Percentiles rank a stretch among this genome's conserved stretches.
phyloP scores from a whole-genome alignment of 768 basidiomycete species.

The Mycena latifolia region DNA sequence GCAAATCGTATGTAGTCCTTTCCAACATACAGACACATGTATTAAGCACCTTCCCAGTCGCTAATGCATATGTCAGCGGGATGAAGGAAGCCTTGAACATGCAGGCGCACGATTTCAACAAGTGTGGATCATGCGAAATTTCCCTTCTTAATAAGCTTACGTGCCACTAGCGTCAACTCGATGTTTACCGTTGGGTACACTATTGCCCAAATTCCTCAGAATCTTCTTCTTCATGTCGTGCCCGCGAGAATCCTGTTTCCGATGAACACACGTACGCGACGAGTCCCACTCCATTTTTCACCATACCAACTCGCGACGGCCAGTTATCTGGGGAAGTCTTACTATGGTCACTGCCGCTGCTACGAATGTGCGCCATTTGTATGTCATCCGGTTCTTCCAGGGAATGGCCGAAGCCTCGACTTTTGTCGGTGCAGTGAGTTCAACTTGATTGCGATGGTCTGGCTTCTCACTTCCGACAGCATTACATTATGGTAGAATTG shows the following conservation, averaged over 20 bases:
- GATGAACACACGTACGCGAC: constrained; percentile 19
- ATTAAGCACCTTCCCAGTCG: constrained; percentile 42
- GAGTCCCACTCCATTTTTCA: neutral
- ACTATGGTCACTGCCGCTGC: constrained; percentile 47
- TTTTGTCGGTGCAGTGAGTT: constrained; percentile 78
- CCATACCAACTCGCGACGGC: constrained; percentile 45
- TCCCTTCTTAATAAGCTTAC: too few relatives aligned
- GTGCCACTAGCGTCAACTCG: constrained; percentile 77
- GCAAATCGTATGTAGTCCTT: constrained; percentile 55
- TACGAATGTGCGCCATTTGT: constrained; percentile 47
- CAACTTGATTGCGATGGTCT: neutral
- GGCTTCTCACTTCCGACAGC: constrained; percentile 1
- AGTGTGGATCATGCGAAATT: too few relatives aligned
- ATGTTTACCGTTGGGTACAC: constrained; percentile 84
- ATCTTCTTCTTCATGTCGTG: constrained; percentile 73
- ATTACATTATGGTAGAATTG: constrained; percentile 21
- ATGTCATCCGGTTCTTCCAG: constrained; percentile 79
- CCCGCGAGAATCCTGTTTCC: constrained; percentile 78
- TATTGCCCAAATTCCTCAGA: constrained; percentile 78
- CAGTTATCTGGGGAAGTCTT: constrained; percentile 74
- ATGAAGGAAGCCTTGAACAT: constrained; percentile 81
- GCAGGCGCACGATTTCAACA: constrained; percentile 72
- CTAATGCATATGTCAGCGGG: constrained; percentile 84
- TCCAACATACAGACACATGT: neutral
- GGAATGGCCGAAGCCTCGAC: constrained; percentile 82